These are phyloP conservation scores for Phalaenopsis equestris DNA, from an alignment of 106 monocot species.

Conservation along the genomic window DNA sequence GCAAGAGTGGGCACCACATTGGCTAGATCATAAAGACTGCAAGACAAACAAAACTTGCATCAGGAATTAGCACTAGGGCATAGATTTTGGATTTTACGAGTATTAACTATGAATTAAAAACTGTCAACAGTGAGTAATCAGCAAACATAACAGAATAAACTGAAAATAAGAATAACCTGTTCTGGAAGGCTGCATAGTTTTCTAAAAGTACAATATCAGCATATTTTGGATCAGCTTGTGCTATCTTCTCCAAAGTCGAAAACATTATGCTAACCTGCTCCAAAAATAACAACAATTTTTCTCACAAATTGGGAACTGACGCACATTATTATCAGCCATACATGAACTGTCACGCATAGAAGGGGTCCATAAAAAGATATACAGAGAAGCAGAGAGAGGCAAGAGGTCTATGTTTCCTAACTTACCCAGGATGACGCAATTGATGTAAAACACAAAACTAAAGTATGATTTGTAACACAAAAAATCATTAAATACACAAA, in stretches of 20 bases:
- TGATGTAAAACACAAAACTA: background rate
- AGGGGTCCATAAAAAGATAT: background rate
- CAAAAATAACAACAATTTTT: background rate
- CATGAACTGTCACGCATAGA: background rate
- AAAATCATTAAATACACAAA: background rate
- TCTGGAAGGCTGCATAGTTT: slow-evolving; percentile 98
- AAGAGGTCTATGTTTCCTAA: background rate
- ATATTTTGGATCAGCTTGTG: slow-evolving; percentile 77
- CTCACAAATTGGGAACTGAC: background rate
- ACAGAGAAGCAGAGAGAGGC: no score
- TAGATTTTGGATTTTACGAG: background rate
- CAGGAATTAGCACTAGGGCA: background rate
- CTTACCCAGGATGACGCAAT: background rate
- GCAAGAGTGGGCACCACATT: slow-evolving; percentile 93
- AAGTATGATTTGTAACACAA: background rate
- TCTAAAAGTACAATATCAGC: slow-evolving; percentile 85
- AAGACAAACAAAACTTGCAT: slow-evolving; percentile 2
- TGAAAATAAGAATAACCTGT: slow-evolving; percentile 45
- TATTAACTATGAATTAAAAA: background rate
- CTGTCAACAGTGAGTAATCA: background rate
- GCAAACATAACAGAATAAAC: background rate
- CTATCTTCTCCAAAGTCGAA: slow-evolving; percentile 83
- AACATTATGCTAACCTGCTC: slow-evolving; percentile 91
- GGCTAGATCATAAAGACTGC: slow-evolving; percentile 95
- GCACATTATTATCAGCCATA: background rate